These are phyloP conservation scores for Maudiozyma turicensis DNA, from an alignment of 805 yeast species.

Conservation along the genomic window DNA sequence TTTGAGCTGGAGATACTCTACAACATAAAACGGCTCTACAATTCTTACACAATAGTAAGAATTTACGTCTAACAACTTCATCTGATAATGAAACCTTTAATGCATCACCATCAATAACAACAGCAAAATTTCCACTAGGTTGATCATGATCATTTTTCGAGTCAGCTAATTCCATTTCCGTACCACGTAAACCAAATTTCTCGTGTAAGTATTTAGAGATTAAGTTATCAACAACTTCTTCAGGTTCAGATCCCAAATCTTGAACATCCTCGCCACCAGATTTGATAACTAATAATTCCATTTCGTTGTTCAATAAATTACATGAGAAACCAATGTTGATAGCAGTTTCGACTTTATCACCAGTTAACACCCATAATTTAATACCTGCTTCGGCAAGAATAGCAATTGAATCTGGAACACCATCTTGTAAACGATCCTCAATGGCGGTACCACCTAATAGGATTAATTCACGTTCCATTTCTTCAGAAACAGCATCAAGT, in stretches of 20 bases:
- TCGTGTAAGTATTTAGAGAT: slow-evolving; percentile 44
- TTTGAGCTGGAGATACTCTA: slow-evolving; percentile 82
- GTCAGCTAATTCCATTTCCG: slow-evolving; percentile 43
- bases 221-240: slow-evolving; percentile 36
- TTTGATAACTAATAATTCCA: slow-evolving; percentile 57
- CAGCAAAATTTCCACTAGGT: slow-evolving; percentile 58
- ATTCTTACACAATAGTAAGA: slow-evolving; percentile 63
- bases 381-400: slow-evolving; percentile 66
- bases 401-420: slow-evolving; percentile 76
- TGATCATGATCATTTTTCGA: slow-evolving; percentile 53
- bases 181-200: slow-evolving; percentile 50
- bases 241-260: slow-evolving; percentile 33
- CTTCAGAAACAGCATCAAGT: slow-evolving; percentile 67
- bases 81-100: slow-evolving; percentile 42
- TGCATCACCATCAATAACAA: slow-evolving; percentile 76
- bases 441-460: slow-evolving; percentile 79
- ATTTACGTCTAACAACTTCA: slow-evolving; percentile 42
- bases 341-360: slow-evolving; percentile 86
- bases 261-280: slow-evolving; percentile 44
- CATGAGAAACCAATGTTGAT: slow-evolving; percentile 82
- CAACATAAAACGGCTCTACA: slow-evolving; percentile 79
- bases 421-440: slow-evolving; percentile 77
- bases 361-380: slow-evolving; percentile 78
- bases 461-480: slow-evolving; percentile 55
- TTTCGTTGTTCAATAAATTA: slow-evolving; percentile 62